A percentile compares a stretch with the other conserved stretches of the same genome.
These are phyloP conservation scores for Fremontodendron californicum DNA, from an alignment of 345 rosid genomes.

Conservation along the genomic window DNA sequence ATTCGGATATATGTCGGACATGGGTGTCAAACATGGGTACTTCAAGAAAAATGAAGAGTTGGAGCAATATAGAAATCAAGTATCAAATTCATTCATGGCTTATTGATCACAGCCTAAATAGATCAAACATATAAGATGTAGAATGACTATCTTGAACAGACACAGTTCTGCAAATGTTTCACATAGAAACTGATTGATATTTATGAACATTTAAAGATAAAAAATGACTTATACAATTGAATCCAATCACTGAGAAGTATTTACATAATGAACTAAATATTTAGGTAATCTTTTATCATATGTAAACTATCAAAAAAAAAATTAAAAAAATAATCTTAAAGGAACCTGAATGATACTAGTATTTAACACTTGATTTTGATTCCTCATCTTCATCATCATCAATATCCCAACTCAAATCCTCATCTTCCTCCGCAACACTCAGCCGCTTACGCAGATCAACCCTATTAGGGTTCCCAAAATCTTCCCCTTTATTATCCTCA, in stretches of 20 bases:
- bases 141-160: no score
- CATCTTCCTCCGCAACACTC: conserved; percentile 54
- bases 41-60: no score
- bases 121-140: no score
- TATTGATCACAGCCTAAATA: no score
- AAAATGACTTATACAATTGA: no score
- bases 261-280: neutral
- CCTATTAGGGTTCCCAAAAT: conserved; percentile 21
- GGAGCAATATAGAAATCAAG: no score
- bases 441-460: conserved; percentile 48
- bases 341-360: neutral
- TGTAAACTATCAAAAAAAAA: neutral
- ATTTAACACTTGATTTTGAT: conserved; percentile 1
- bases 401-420: conserved; percentile 78
- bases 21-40: no score
- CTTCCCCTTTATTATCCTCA: conserved; percentile 35
- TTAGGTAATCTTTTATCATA: neutral
- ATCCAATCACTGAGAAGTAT: neutral
- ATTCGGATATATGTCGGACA: no score
- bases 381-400: conserved; percentile 45
- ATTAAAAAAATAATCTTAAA: neutral
- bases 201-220: no score
- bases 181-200: no score
- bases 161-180: no score
- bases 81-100: no score